phyloP scores from a whole-genome alignment of 2,329 filamentous ascomycete species.

The Neocatenulostroma microsporum region DNA sequence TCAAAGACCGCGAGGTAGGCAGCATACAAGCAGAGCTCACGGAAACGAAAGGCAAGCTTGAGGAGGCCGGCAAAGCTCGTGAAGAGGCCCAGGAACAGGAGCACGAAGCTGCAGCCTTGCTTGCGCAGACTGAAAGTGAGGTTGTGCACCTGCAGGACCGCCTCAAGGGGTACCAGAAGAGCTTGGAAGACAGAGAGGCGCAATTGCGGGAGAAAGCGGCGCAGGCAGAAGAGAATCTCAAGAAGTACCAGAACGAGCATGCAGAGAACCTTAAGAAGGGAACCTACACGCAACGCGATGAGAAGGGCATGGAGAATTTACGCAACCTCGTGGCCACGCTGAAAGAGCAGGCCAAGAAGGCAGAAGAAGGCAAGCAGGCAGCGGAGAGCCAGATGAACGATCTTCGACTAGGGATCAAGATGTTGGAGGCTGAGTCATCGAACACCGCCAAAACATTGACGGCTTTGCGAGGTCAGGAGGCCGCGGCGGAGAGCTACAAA shows the following conservation, averaged over 20 bases:
- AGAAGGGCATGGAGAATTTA: constrained; percentile 48
- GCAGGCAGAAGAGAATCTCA: constrained; percentile 24
- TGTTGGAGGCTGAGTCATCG: constrained; percentile 23
- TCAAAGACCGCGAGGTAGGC: constrained; percentile 16
- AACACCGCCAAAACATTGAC: constrained; percentile 14
- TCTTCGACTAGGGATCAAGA: constrained; percentile 20
- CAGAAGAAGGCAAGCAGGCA: constrained; percentile 42
- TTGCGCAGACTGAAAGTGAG: constrained; percentile 30
- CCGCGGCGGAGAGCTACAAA: constrained; percentile 17
- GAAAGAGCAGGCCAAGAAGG: constrained; percentile 46
- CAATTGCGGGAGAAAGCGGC: constrained; percentile 37
- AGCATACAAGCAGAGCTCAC: constrained; percentile 23
- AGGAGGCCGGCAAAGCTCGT: constrained; percentile 30
- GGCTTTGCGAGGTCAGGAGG: constrained; percentile 14
- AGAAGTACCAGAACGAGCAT: constrained; percentile 35
- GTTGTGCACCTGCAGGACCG: constrained; percentile 51
- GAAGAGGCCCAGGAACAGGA: constrained; percentile 35
- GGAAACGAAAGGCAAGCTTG: constrained; percentile 35
- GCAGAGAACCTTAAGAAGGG: constrained; percentile 43
- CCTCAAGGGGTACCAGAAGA: constrained; percentile 14
- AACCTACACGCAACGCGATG: constrained; percentile 39
- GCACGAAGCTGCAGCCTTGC: constrained; percentile 30
- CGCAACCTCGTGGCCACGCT: constrained; percentile 50
- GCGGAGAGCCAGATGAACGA: constrained; percentile 39
- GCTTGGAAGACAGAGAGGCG: constrained; percentile 27